A percentile compares a stretch with the other conserved stretches of the same genome.
phyloP scores from a whole-genome alignment of 2,329 filamentous ascomycete genomes.

The Phialocephala sp. region DNA sequence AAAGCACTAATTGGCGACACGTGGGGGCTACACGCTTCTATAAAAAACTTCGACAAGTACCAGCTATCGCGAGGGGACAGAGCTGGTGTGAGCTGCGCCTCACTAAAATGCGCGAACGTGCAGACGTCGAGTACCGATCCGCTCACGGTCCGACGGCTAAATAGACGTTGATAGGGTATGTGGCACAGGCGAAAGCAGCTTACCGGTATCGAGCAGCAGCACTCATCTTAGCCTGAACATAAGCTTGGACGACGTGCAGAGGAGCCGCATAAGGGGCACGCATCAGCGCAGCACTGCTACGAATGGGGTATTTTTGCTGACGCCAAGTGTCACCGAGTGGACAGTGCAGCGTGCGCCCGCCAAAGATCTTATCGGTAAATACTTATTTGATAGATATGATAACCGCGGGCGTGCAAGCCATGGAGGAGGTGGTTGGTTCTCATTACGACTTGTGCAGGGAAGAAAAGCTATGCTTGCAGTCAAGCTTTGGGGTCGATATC shows the following conservation, averaged over 20 bases:
- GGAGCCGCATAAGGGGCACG: conserved; percentile 1
- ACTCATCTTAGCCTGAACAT: background rate
- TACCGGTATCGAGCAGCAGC: background rate
- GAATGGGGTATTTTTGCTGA: conserved; percentile 1
- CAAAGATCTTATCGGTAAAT: background rate
- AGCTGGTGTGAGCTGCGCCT: background rate
- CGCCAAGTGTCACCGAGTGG: background rate
- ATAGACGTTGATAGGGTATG: background rate
- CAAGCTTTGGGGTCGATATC: background rate
- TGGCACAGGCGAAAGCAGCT: background rate
- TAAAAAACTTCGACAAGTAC: background rate
- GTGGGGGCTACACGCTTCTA: background rate
- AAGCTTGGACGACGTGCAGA: background rate
- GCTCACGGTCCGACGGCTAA: background rate
- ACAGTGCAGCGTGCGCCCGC: background rate
- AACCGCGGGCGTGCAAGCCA: too few species aligned
- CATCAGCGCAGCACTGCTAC: background rate
- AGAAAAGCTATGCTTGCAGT: background rate
- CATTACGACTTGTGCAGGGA: background rate
- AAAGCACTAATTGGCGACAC: background rate
- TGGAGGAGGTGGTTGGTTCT: background rate
- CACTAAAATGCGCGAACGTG: background rate
- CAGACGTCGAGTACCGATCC: background rate
- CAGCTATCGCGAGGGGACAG: background rate
- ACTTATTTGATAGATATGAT: too few species aligned